Evolutionary conservation across 352 stramenopile species (phyloP).

Genomic region (Globisporangium paddicum): DNA sequence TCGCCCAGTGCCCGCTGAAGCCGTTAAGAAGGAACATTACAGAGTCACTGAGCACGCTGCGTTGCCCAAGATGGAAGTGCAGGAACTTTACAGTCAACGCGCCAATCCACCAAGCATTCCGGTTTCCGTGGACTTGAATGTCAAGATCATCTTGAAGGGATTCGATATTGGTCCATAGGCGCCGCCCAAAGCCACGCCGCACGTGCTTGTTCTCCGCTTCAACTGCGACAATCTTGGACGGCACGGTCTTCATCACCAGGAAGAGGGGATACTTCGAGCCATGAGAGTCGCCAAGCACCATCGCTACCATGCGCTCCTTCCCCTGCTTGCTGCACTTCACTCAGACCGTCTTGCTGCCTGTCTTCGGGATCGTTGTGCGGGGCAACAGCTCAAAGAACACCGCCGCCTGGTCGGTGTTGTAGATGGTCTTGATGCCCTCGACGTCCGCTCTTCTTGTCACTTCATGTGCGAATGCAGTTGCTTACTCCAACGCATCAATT

Average conservation of each 20-base stretch:
- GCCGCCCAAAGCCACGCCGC: constrained; percentile 14
- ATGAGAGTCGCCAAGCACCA: background rate
- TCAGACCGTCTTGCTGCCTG: background rate
- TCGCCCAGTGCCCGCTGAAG: constrained; percentile 13
- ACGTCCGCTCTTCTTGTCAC: too few species aligned
- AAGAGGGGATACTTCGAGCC: constrained; percentile 25
- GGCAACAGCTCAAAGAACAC: too few species aligned
- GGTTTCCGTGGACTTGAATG: constrained; percentile 21
- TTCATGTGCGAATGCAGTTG: too few species aligned
- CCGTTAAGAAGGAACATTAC: constrained; percentile 23
- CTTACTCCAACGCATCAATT: too few species aligned
- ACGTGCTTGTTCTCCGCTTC: constrained; percentile 13
- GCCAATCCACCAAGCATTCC: constrained; percentile 21
- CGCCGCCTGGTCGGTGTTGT: too few species aligned
- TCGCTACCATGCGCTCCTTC: background rate
- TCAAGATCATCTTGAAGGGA: constrained; percentile 4
- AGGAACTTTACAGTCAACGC: constrained; percentile 20
- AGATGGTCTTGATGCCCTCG: too few species aligned
- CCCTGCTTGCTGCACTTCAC: background rate
- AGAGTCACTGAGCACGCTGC: constrained; percentile 9
- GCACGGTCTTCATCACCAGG: constrained; percentile 18
- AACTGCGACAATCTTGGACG: constrained; percentile 2
- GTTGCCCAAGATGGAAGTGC: constrained; percentile 23
- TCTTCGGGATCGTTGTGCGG: too few species aligned
- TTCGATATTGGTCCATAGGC: constrained; percentile 11